Base-by-base conservation (phyloP, 2,329 filamentous ascomycete species). In the Verticillium longisporum region DNA sequence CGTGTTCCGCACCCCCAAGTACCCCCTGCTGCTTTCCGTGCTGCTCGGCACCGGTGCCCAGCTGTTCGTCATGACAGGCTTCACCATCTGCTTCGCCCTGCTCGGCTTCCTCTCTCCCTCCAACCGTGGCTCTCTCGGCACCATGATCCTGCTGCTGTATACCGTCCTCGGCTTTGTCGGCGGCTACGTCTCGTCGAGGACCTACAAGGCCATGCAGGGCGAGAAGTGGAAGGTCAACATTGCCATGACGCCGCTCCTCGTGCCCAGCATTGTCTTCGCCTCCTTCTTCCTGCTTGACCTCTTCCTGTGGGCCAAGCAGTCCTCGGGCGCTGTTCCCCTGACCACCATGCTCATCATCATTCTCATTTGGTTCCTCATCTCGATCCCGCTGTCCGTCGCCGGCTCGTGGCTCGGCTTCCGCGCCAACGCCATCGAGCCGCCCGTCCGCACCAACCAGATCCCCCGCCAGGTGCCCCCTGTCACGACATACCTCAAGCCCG, bases 191-290 rank as follows among this genome's bases (percentile, higher is more conserved):
- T 96, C 93, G 15, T 86, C 93, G 2, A 86, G 94, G 60, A 85
- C 90, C n/a, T 99, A 99, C 85, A 98, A 98, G 78, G 88, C 92
- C 38, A 91, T 97, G 77, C 87, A 89, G 58, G 95, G 95, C 62
- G 93, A 97, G 66, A 84, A 88, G 64, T 99, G 95, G 95, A 98
- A 97, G 80, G 79, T 91, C 65, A 96, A 96, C 75, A 97, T 99
- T 71, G 83, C 87, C 55, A 82, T 95, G 69, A 99, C 96, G 0
- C 95, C 95, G 0, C 72, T 94, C 5, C 81, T 96, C 53, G 87
- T 98, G 7, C 95, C 95, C 0, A 90, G 87, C 53, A 85, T 96
- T 62, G 91, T 97, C 58, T 99, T 99, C 72, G 74, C 80, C 37
- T 84, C 84, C 50, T 99, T 98, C 80, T 98, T 99, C 84, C 81